Conservation (phyloP, 1,284 basidiomycete species). For the Agroathelia rolfsii region DNA sequence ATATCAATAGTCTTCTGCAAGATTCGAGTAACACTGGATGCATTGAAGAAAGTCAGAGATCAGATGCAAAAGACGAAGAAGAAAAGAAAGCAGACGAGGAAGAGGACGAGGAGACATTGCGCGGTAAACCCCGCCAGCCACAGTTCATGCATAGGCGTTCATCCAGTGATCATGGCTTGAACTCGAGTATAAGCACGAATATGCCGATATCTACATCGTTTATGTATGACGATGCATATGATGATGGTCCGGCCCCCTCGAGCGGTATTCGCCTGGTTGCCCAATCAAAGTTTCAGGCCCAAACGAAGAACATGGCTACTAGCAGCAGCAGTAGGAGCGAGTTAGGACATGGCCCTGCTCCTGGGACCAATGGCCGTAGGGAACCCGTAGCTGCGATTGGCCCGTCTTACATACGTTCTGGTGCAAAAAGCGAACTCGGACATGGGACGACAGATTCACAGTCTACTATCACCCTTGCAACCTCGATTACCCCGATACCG, state of each 20-base stretch:
- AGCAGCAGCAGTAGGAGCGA: no score
- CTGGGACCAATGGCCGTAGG: no score
- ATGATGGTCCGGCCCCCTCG: no score
- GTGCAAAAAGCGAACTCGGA: no score
- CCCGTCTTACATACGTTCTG: no score
- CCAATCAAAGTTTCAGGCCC: no score
- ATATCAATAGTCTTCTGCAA: conserved; percentile 30
- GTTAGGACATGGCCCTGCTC: no score
- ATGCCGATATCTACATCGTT: not conserved
- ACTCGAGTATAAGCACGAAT: not conserved
- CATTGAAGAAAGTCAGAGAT: not conserved
- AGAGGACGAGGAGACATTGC: conserved; percentile 17
- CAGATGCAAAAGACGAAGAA: conserved; percentile 1
- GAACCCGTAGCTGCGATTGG: no score
- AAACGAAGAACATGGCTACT: no score
- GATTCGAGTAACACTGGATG: conserved; percentile 16
- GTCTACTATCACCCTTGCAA: no score
- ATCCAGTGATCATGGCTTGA: not conserved
- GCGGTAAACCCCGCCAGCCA: conserved; percentile 5
- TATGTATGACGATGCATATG: conserved; percentile 19
- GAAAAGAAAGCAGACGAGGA: conserved; percentile 12
- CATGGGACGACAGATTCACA: no score
- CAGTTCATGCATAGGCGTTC: conserved; percentile 3
- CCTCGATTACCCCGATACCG: conserved; percentile 48
- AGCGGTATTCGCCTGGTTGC: no score